These are phyloP conservation scores for Heritiera littoralis DNA, from an alignment of 345 rosid genomes.

Conservation along the genomic window DNA sequence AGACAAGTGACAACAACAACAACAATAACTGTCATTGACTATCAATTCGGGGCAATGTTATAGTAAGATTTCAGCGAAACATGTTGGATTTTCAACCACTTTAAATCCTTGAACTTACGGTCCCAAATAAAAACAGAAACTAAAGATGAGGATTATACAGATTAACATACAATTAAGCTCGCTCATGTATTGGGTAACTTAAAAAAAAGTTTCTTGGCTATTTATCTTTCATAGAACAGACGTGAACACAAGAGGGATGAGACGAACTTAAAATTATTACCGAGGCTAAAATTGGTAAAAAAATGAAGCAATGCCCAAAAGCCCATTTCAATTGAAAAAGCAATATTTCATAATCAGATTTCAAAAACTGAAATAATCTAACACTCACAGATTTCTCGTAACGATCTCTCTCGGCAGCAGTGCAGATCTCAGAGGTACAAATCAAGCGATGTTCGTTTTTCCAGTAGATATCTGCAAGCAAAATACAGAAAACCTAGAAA, in stretches of 20 bases:
- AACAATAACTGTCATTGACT: too few species aligned
- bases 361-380: background rate
- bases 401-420: conserved; percentile 75
- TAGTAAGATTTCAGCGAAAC: background rate
- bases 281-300: background rate
- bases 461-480: conserved; percentile 62
- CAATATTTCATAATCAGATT: background rate
- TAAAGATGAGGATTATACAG: too few species aligned
- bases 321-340: background rate
- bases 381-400: conserved; percentile 62
- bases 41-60: background rate
- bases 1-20: background rate
- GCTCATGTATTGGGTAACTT: background rate
- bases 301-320: background rate
- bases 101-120: background rate
- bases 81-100: background rate
- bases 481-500: background rate
- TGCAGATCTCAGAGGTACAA: conserved; percentile 67
- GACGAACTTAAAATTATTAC: background rate
- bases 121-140: too few species aligned
- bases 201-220: background rate
- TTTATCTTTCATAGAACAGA: background rate
- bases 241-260: background rate
- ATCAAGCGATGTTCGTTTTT: conserved; percentile 69
- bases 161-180: background rate